Evolutionary conservation across 108 stramenopile genomes (phyloP), one percentile per base, ranked within the genome.

Genomic region (Cyclotella baltica): DNA sequence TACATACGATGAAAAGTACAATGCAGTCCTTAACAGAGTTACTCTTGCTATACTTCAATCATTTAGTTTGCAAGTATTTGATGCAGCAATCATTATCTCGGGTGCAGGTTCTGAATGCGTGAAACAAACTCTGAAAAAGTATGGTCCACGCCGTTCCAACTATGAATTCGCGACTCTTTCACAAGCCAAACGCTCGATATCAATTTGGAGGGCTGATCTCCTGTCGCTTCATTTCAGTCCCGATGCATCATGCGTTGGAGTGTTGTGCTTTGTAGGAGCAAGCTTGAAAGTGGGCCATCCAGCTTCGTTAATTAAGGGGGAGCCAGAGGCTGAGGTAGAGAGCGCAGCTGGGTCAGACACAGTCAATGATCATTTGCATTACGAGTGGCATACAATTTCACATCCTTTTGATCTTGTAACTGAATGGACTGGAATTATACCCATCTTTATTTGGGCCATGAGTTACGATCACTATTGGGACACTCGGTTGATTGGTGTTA

Each of bases 401-500:
- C 65, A 66, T n/a, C 70, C 78, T n/a, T 70, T 67, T 58, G 43
- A 74, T 40, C 40, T 48, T 35, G 65, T 79, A n/a, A n/a, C n/a
- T n/a, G 73, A 78, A 66, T 4, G 73, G 22, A 73, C n/a, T 40
- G 79, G 79, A 0, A 18, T 80, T 13, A 11, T 80, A n/a, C 47
- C 40, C n/a, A 50, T 75, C 9, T 8, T 75, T 4, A 37, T 81
- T 20, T 81, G 75, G 69, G 33, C 69, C 2, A 18, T 69, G 19
- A 43, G 57, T 28, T 80, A 80, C 50, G 79, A 80, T 47, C 79
- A 68, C 38, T 31, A 51, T 27, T 80, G 73, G 73, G 36, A 75
- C 57, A 61, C 20, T 3, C 38, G 58, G 51, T 47, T 25, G 0
- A 22, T 80, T 23, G 66, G 48, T n/a, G 13, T 70, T 1, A 27